phyloP scores from a whole-genome alignment of 2,329 filamentous ascomycete species.

The Lasiodiplodia theobromae region DNA sequence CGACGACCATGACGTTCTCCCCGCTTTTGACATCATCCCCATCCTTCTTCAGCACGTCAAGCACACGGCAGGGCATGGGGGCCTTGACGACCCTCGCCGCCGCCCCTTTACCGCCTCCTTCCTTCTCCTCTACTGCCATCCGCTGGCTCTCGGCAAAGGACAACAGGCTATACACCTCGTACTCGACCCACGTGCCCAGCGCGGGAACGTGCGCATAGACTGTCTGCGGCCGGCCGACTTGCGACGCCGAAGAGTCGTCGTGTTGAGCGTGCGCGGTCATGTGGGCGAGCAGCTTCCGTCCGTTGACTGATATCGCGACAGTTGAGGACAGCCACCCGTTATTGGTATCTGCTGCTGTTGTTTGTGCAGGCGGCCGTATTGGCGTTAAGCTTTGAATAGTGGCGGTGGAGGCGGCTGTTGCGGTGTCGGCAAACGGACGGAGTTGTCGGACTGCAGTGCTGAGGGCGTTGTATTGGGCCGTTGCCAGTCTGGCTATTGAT shows the following conservation, averaged over 20 bases:
- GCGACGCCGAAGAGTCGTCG: conserved; percentile 1
- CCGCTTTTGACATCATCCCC: conserved; percentile 38
- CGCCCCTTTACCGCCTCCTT: conserved; percentile 29
- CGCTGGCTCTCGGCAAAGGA: conserved; percentile 39
- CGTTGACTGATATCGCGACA: not conserved
- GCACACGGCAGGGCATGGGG: conserved; percentile 46
- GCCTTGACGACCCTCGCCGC: conserved; percentile 37
- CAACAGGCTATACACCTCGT: conserved; percentile 39
- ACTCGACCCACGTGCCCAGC: conserved; percentile 41
- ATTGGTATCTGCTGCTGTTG: not conserved
- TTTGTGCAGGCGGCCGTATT: not conserved
- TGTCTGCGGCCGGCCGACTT: conserved; percentile 21
- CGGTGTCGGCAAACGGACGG: conserved; percentile 34
- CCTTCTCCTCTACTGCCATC: conserved; percentile 31
- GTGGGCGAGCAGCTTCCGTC: not conserved
- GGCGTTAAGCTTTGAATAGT: not conserved
- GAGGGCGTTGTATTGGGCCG: not conserved
- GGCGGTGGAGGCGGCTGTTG: conserved; percentile 5
- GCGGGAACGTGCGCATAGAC: conserved; percentile 42
- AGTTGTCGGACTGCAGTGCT: conserved; percentile 31
- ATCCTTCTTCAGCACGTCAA: conserved; percentile 42
- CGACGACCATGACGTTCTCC: conserved; percentile 28
- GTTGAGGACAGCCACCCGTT: not conserved
- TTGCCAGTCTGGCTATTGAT: not conserved
- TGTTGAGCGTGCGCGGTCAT: not conserved